These are phyloP conservation scores for Schizophyllum commune DNA, from an alignment of 1,284 basidiomycete genomes.

Conservation along the genomic window DNA sequence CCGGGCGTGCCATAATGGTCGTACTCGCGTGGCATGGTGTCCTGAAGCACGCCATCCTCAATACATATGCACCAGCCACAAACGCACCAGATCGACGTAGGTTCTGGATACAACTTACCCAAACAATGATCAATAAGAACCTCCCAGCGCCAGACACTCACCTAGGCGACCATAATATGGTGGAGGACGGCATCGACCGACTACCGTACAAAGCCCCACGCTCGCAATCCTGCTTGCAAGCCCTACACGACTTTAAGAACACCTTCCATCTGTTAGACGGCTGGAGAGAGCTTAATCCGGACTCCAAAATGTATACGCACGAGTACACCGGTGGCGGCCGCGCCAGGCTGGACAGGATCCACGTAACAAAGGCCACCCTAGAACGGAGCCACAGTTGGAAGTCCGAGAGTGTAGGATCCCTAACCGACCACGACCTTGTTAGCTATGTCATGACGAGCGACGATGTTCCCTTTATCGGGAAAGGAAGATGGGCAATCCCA, in stretches of 20 bases:
- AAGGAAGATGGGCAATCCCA: slow-evolving; percentile 12
- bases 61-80: slow-evolving; percentile 13
- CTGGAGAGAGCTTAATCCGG: slow-evolving; percentile 3
- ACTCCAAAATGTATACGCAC: not conserved
- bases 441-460: not conserved
- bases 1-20: slow-evolving; percentile 8
- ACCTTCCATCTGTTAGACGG: slow-evolving; percentile 5
- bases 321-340: not conserved
- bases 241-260: slow-evolving; percentile 3
- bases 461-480: slow-evolving; percentile 5
- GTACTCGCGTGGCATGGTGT: slow-evolving; percentile 9
- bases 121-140: slow-evolving; percentile 1
- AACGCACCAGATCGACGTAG: slow-evolving; percentile 4
- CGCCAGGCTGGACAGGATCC: not conserved
- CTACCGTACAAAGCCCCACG: slow-evolving; percentile 4
- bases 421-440: slow-evolving; percentile 10
- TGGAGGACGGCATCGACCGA: slow-evolving; percentile 8
- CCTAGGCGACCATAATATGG: slow-evolving; percentile 7
- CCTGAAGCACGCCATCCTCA: slow-evolving; percentile 1
- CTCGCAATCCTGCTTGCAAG: not conserved
- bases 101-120: slow-evolving; percentile 9
- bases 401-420: not conserved
- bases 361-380: not conserved
- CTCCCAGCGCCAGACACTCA: slow-evolving; percentile 4
- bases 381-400: slow-evolving; percentile 4